These are phyloP conservation scores for Myriosclerotinia curreyana DNA, from an alignment of 2,329 filamentous ascomycete species.

Conservation along the genomic window DNA sequence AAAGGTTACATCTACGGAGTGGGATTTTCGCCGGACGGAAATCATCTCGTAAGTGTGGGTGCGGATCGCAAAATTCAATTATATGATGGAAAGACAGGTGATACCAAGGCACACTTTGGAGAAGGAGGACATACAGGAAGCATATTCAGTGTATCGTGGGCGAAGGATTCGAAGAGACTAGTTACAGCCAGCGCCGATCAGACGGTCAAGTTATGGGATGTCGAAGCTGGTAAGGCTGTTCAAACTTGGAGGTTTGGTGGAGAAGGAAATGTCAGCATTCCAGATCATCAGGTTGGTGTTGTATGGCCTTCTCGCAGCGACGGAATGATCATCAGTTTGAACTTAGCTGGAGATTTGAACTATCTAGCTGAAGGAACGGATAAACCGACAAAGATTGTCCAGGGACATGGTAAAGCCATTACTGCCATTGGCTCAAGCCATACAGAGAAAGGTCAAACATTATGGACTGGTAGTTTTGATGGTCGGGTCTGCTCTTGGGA, in stretches of 20 bases:
- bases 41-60: conserved; percentile 77
- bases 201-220: conserved; percentile 93
- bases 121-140: conserved; percentile 87
- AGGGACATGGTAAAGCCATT: conserved; percentile 89
- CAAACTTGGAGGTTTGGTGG: conserved; percentile 84
- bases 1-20: conserved; percentile 85
- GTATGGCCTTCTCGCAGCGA: conserved; percentile 83
- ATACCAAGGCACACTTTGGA: conserved; percentile 69
- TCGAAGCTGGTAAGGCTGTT: conserved; percentile 69
- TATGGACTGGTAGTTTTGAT: conserved; percentile 92
- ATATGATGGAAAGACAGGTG: conserved; percentile 94
- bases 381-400: conserved; percentile 67
- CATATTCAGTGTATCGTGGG: conserved; percentile 90
- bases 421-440: conserved; percentile 67
- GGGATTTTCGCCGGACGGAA: conserved; percentile 87
- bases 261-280: conserved; percentile 62
- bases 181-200: conserved; percentile 92
- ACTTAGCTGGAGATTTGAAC: conserved; percentile 82
- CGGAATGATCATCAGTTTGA: conserved; percentile 84
- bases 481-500: conserved; percentile 87
- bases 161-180: conserved; percentile 77
- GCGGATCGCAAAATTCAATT: conserved; percentile 91
- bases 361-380: conserved; percentile 74
- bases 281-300: conserved; percentile 90
- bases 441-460: conserved; percentile 50